Evolutionary conservation across 768 basidiomycete genomes (phyloP), one percentile per base, ranked within the genome.

Genomic region (Hemileccinum rubropunctum): DNA sequence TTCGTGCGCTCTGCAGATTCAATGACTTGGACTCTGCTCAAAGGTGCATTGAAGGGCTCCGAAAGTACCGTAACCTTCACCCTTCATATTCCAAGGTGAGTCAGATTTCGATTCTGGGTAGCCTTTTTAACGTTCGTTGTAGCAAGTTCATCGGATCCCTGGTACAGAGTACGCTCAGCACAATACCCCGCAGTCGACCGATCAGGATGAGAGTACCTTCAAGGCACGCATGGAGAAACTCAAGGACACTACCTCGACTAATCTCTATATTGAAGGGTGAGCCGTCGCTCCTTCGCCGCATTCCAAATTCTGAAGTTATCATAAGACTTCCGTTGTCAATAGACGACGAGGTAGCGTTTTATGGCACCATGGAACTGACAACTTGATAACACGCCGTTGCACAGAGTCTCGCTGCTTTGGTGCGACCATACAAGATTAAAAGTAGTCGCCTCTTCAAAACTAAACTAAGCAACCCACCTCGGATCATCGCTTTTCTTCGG

Each of bases 401-500:
- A 23, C 45, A 87, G 80, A 84, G 83, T 21, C 75, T 91, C 27
- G 63, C 74, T 1, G 80, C 81, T 6, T 75, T 91, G 34, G 79
- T 90, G n/a, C 69, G 75, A 0, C 89, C 89, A 1, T 75, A 88
- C 66, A 70, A 76, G 42, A 88, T 91, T 55, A 83, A 80, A 64
- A 87, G 85, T 60, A 85, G 81, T 56, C 76, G 89, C 15, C 86
- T 89, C 65, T 91, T 91, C 65, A 86, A 86, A 65, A 90, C 88
- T 10, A 78, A 84, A 54, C 65, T 91, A 20, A 88, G 85, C 52
- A 79, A 81, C 48, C 88, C 88, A 1, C 86, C 87, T 17, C 73
- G 87, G 50, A 86, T 89, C 53, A 90, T 91, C 48, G 88, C 87
- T 0, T 91, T 91, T 58, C 86, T 90, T 36, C 76, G 89, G 88